Evolutionary conservation across 2,329 filamentous ascomycete genomes (phyloP).

Genomic region (Kalaharituber pfeilii): DNA sequence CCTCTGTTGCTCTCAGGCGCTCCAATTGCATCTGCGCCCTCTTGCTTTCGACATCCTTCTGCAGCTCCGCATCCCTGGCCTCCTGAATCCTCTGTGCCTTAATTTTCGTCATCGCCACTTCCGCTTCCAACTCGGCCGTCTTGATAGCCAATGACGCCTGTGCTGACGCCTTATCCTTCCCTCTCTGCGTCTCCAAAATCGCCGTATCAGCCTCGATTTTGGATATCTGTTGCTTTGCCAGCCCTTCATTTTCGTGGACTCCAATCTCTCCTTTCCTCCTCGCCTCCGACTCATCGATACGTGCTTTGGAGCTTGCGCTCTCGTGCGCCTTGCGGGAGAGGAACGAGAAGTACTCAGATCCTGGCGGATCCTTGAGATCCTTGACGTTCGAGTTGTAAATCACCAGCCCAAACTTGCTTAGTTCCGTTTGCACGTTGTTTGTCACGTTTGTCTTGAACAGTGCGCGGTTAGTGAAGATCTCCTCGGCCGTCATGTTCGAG

Average conservation of each 20-base stretch:
- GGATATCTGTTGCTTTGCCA: constrained; percentile 69
- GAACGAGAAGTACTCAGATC: constrained; percentile 68
- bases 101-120: constrained; percentile 60
- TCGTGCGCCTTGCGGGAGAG: constrained; percentile 47
- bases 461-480: constrained; percentile 63
- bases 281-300: constrained; percentile 46
- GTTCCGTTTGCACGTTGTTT: constrained; percentile 58
- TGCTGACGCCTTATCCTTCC: constrained; percentile 61
- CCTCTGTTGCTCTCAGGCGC: constrained; percentile 56
- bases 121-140: constrained; percentile 53
- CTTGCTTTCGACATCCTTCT: constrained; percentile 59
- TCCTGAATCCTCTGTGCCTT: constrained; percentile 56
- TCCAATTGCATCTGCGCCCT: constrained; percentile 66
- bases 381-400: constrained; percentile 68
- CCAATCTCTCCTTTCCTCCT: constrained; percentile 52
- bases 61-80: constrained; percentile 60
- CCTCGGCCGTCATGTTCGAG: constrained; percentile 81
- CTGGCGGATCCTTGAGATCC: constrained; percentile 66
- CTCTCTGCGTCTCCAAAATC: constrained; percentile 67
- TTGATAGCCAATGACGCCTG: constrained; percentile 58
- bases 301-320: constrained; percentile 19
- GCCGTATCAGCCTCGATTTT: constrained; percentile 78
- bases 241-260: constrained; percentile 59
- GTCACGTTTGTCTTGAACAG: constrained; percentile 61
- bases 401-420: constrained; percentile 62